Base-by-base conservation (phyloP, 176 grass and related monocot species). In the Elaeis guineensis region DNA sequence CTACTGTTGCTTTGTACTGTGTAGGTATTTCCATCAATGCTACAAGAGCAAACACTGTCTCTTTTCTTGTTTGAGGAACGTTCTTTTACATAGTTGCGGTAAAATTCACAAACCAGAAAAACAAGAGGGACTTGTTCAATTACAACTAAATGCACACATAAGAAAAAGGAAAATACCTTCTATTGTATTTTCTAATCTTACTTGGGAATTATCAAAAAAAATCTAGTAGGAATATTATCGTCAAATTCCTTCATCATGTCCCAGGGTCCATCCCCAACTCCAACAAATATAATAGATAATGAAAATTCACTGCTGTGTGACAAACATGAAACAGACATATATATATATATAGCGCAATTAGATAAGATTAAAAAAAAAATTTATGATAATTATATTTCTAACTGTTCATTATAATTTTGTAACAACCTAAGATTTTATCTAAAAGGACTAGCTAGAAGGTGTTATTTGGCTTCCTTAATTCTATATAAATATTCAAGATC, bases 21-120 rank as follows among this genome's bases (percentile, higher is more conserved):
- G 76, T 56, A 23, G 89, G 89, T 62, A 92, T 78, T 75, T 92
- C 89, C 89, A 92, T 92, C 9, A 92, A 77, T 39, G 83, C 83
- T 58, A 72, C 75, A 80, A 92, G 83, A 22, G 89, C 89, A 84
- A 92, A 92, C 50, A 84, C 77, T 29, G 83, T 86, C 70, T 87
- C 83, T 63, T 73, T 92, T 51, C 66, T 92, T 28, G 61, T 62
- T 69, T 92, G 77, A 60, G 60, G 76, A 55, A 76, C 78, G 55
- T 75, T 81, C 73, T 87, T 92, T 29, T 80, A 92, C 80, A 92
- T 83, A 35, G 87, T 92, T 53, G 67, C 55, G 9, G 83, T 84
- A 66, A 92, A 92, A 58, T 92, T 87, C 50, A 92, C 89, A 84
- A 92, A 92, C 89, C 87, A 77, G 21, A 44, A 86, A 6, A 20